Evolutionary conservation across 768 basidiomycete genomes (phyloP).

Genomic region (Nidula microcarpa): DNA sequence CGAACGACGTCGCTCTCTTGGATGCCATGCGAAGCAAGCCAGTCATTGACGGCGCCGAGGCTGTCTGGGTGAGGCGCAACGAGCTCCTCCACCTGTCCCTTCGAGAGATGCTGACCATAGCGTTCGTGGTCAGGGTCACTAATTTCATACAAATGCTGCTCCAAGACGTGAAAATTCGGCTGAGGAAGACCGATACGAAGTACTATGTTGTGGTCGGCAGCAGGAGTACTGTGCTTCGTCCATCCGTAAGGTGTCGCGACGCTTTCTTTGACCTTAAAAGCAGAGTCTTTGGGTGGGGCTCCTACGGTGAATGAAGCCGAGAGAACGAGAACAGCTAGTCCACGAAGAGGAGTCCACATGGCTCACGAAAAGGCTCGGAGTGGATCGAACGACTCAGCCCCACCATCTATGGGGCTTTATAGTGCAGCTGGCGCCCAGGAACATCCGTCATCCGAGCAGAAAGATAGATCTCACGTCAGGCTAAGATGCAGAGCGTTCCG

Average conservation of each 20-base stretch:
- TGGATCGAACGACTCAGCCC: no score
- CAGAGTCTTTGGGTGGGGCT: slow-evolving; percentile 14
- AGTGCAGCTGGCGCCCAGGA: no score
- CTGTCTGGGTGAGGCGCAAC: slow-evolving; percentile 58
- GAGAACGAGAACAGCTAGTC: slow-evolving; percentile 1
- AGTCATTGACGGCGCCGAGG: slow-evolving; percentile 51
- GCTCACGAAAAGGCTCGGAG: no score
- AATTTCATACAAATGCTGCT: slow-evolving; percentile 50
- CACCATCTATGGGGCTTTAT: no score
- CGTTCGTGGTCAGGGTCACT: slow-evolving; percentile 51
- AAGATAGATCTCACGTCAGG: no score
- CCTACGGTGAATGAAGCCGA: slow-evolving; percentile 6
- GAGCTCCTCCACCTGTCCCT: slow-evolving; percentile 61
- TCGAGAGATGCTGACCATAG: slow-evolving; percentile 55
- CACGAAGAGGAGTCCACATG: not conserved
- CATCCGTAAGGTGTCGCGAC: slow-evolving; percentile 43
- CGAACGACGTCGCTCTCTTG: slow-evolving; percentile 38
- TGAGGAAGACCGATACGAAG: slow-evolving; percentile 59
- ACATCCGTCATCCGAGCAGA: no score
- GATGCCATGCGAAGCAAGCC: slow-evolving; percentile 58
- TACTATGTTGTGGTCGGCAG: slow-evolving; percentile 40
- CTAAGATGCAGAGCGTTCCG: no score
- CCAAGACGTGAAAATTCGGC: slow-evolving; percentile 42
- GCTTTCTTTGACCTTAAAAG: slow-evolving; percentile 27
- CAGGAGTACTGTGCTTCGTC: slow-evolving; percentile 40